Conservation (phyloP, 805 yeast genomes). For the Saturnispora hagleri region DNA sequence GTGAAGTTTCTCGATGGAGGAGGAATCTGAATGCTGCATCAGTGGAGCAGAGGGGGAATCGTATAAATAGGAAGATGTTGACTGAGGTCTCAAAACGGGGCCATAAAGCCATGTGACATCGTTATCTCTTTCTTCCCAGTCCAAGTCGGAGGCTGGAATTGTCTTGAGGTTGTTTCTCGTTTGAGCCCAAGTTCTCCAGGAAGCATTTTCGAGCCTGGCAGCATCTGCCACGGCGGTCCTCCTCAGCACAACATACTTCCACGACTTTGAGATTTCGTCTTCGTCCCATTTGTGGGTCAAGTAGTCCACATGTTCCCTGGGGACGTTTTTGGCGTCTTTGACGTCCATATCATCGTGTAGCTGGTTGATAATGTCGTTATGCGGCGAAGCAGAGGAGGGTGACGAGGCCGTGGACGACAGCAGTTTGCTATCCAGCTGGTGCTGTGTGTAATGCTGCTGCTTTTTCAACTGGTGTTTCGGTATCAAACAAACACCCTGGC, state of each 20-base stretch:
- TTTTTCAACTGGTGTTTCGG: conserved; percentile 27
- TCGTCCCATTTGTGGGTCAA: conserved; percentile 95
- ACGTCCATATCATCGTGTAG: conserved; percentile 82
- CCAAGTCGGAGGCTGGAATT: conserved; percentile 81
- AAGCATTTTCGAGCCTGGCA: conserved; percentile 74
- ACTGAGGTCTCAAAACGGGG: conserved; percentile 37
- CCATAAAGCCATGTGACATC: conserved; percentile 99
- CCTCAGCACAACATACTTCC: conserved; percentile 84
- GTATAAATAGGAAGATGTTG: not conserved
- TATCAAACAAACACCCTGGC: conserved; percentile 15
- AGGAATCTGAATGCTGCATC: not conserved
- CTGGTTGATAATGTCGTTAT: conserved; percentile 7
- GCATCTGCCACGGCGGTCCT: conserved; percentile 77
- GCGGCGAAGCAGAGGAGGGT: conserved; percentile 3
- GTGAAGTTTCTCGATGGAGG: not conserved
- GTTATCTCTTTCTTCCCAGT: conserved; percentile 86
- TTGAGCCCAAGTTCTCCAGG: conserved; percentile 98
- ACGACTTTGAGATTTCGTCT: conserved; percentile 82
- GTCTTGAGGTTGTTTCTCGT: conserved; percentile 63
- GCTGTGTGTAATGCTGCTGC: conserved; percentile 11
- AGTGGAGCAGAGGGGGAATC: not conserved
- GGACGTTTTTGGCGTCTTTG: conserved; percentile 66
- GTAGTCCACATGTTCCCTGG: conserved; percentile 89
- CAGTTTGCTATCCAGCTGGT: conserved; percentile 13
- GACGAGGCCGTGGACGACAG: not conserved